Conservation (phyloP, 495 filamentous ascomycete genomes). For the Penicillium chermesinum region DNA sequence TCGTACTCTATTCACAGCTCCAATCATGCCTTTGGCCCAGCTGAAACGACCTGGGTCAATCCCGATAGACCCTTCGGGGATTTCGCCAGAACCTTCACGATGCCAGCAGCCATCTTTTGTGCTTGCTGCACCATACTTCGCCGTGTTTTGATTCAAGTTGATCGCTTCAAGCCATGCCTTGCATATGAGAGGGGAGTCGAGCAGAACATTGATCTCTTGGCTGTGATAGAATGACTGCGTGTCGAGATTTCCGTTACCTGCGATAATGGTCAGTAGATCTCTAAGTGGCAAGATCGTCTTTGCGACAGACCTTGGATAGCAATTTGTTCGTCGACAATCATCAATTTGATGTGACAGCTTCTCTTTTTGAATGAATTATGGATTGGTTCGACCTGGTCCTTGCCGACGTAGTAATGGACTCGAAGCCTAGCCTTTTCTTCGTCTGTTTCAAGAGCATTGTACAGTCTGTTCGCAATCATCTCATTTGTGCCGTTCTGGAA, state of each 20-base stretch:
- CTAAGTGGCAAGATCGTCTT: background rate
- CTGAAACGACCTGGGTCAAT: slow-evolving; percentile 52
- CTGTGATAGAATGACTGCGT: slow-evolving; percentile 77
- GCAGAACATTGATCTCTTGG: slow-evolving; percentile 70
- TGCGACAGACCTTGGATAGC: slow-evolving; percentile 54
- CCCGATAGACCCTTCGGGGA: slow-evolving; percentile 56
- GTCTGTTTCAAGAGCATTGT: slow-evolving; percentile 40
- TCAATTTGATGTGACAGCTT: slow-evolving; percentile 69
- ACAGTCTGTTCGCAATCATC: slow-evolving; percentile 54
- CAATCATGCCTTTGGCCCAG: slow-evolving; percentile 58
- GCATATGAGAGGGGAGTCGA: slow-evolving; percentile 59
- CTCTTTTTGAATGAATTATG: slow-evolving; percentile 56
- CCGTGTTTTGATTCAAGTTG: slow-evolving; percentile 66
- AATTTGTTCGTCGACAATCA: slow-evolving; percentile 64
- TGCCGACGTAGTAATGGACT: slow-evolving; percentile 64
- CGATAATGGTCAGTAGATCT: background rate
- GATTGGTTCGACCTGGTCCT: slow-evolving; percentile 64
- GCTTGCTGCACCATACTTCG: slow-evolving; percentile 52
- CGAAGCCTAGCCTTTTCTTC: slow-evolving; percentile 46
- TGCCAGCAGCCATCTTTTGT: slow-evolving; percentile 48
- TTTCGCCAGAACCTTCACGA: slow-evolving; percentile 48
- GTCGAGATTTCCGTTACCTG: slow-evolving; percentile 72
- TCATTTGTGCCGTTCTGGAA: slow-evolving; percentile 74
- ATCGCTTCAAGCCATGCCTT: slow-evolving; percentile 57
- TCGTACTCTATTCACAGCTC: slow-evolving; percentile 56